Base-by-base conservation (phyloP, 1,284 basidiomycete genomes). In the Paramarasmius palmivorus region DNA sequence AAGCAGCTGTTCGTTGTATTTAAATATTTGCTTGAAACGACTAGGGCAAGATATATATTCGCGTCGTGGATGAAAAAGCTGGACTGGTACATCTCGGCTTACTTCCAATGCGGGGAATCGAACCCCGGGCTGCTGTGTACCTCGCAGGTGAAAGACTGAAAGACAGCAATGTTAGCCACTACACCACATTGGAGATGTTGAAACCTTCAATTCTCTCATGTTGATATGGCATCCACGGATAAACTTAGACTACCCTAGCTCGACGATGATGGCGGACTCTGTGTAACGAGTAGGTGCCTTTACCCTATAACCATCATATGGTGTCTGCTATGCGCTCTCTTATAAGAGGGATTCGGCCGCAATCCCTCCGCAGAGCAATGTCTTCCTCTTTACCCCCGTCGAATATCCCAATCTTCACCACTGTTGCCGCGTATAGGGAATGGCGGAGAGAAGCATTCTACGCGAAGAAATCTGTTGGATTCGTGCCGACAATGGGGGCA, bases 401-500 rank as follows among this genome's bases (percentile, higher is more conserved):
- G 2, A 63, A 74, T n/a, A 88, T 96, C 55, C 89, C 88, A 4
- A 80, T 97, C 49, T 84, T 96, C 60, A 83, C 79, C 3, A 85
- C 88, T 0, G 75, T 97, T 23, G 69, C 76, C 3, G 76, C 84
- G 2, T 87, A 88, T 62, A 79, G 93, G 42, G 70, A 76, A 73
- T 99, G 95, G 96, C 76, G 95, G 23, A 70, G 75, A 44, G 72
- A 73, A 45, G 89, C 85, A 0, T 83, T 82, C 57, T 73, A 79
- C 1, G 73, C 78, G 49, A 74, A 76, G 38, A 81, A 85, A 64
- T 79, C 83, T 2, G 93, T 99, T 3, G 96, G 96, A 0, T 93
- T 93, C 57, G 93, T 99, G 8, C 86, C 96, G 1, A 99, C 96
- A 37, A 99, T 99, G 97, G 96, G 96, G 23, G 95, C 95, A 1